Evolutionary conservation across 257 asterid genomes (phyloP), one percentile per base, ranked within the genome.

Genomic region (Gentiana straminea): DNA sequence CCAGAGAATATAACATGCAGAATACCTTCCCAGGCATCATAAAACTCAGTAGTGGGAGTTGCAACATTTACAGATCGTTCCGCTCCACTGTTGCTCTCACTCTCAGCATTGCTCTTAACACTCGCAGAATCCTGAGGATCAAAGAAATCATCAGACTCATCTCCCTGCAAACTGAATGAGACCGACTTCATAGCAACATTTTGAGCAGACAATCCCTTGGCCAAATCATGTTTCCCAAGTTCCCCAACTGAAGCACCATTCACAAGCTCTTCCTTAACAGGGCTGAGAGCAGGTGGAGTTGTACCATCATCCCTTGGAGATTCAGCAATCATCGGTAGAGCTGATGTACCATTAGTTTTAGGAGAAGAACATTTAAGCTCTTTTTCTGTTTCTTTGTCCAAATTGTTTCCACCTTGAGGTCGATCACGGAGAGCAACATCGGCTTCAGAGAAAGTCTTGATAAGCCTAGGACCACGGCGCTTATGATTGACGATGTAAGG

Each of bases 1-100:
- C 46, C 45, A 41, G 7, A 2, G 44, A 57, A 7, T 43, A 52
- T 58, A 47, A 53, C 74, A 59, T 61, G 35, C 54, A 35, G 64
- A 63, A 60, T 69, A 92, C 98, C 98, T 81, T 92, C 98, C 97
- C 94, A 92, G 54, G 98, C 98, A 81, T 92, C 98, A 69, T 79
- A 92, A 78, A 85, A 88, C 74, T 85, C 97, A 13, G 92, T 73
- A 52, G 64, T 2, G 3, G 92, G 84, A 41, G 93, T 71, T 13
- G 77, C 49, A 11, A 73, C 61, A 78, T 68, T 79, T 58, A 72
- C 35, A 56, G 73, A 63, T 44, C 70, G 74, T 53, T 81, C 90
- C 1, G 65, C 64, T 61, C 65, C 84, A 68, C 71, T 66, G 61
- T 55, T 79, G 57, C 67, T 73, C 65, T 82, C 92, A 69, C 78